A percentile compares a stretch with the other conserved stretches of the same genome.
Evolutionary conservation across 208 protist species (phyloP).

Genomic region (Wallacemonas collosoma): DNA sequence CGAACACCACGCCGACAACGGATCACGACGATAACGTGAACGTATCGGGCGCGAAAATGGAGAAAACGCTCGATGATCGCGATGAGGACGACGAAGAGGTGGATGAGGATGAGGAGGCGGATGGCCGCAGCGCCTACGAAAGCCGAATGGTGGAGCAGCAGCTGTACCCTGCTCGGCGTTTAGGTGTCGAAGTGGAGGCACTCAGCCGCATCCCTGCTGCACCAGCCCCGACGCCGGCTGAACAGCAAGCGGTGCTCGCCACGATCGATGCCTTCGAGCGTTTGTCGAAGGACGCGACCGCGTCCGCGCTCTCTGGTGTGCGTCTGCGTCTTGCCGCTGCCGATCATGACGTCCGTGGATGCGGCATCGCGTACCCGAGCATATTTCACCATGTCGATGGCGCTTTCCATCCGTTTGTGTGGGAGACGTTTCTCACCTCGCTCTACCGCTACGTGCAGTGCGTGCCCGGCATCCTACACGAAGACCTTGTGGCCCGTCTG

Average conservation of each 20-base stretch:
- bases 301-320: background rate
- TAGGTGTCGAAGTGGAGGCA: conserved; percentile 15
- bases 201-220: conserved; percentile 39
- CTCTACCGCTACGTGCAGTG: conserved; percentile 60
- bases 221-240: conserved; percentile 30
- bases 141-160: conserved; percentile 17
- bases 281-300: background rate
- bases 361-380: conserved; percentile 58
- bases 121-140: background rate
- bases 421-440: conserved; percentile 56
- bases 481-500: conserved; percentile 36
- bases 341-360: background rate
- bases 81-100: conserved; percentile 23
- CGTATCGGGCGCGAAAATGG: too few species aligned
- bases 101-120: conserved; percentile 14
- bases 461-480: conserved; percentile 57
- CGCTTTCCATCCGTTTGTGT: conserved; percentile 77
- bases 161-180: conserved; percentile 42
- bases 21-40: too few species aligned
- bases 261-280: background rate
- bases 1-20: too few species aligned
- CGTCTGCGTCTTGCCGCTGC: background rate
- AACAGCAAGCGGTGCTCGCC: conserved; percentile 32
- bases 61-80: conserved; percentile 11
- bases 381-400: conserved; percentile 89